Conservation (phyloP, 169 alveolate species). For the Toxoplasma gondii region DNA sequence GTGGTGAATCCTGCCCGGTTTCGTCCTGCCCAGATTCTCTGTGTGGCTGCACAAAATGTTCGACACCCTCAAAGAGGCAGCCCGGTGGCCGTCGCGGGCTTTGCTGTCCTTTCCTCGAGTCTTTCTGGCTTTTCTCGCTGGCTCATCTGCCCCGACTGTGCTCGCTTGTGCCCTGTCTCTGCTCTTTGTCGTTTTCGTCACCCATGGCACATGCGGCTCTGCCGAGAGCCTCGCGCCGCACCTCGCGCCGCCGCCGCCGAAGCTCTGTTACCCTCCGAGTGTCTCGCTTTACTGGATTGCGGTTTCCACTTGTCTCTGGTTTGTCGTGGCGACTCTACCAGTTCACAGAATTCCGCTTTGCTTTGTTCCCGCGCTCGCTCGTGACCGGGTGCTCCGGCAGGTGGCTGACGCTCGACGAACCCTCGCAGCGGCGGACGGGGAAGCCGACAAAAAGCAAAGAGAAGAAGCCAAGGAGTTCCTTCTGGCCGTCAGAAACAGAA, state of each 20-base stretch:
- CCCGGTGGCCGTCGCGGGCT: too few species aligned
- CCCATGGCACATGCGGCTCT: background rate
- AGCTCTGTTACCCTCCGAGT: background rate
- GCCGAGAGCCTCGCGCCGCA: background rate
- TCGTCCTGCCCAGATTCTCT: too few species aligned
- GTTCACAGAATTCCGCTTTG: background rate
- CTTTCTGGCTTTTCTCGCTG: too few species aligned
- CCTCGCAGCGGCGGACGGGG: background rate
- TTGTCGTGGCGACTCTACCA: background rate
- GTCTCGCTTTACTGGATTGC: background rate
- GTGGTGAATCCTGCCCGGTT: too few species aligned
- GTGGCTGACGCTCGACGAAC: background rate
- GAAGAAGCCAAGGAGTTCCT: background rate
- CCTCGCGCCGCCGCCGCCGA: background rate
- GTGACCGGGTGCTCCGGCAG: background rate
- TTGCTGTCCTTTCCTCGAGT: too few species aligned
- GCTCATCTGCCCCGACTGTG: too few species aligned
- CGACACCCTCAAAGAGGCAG: too few species aligned
- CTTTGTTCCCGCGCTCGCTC: background rate
- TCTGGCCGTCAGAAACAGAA: background rate
- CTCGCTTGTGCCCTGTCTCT: too few species aligned
- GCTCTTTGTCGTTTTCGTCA: background rate
- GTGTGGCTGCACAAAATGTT: too few species aligned
- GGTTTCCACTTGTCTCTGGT: background rate
- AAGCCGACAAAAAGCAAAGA: background rate